Conservation (phyloP, 352 stramenopile species). For the Pythium angustatum region DNA sequence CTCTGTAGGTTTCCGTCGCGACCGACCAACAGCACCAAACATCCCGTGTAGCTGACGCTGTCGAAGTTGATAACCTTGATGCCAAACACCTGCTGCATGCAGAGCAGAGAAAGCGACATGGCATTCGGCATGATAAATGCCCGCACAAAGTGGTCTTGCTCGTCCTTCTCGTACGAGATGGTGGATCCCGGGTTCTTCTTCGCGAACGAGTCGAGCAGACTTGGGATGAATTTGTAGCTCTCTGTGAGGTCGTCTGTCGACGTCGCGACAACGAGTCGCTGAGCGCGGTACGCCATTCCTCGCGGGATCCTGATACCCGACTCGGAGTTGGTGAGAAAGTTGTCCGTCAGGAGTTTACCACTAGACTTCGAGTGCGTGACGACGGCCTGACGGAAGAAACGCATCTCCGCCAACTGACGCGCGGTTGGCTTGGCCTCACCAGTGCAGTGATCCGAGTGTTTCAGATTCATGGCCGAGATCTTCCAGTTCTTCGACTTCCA, state of each 20-base stretch:
- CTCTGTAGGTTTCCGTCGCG: constrained; percentile 72
- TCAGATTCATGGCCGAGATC: constrained; percentile 87
- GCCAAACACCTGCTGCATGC: constrained; percentile 67
- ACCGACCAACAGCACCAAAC: constrained; percentile 56
- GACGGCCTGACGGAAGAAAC: constrained; percentile 71
- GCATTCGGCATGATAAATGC: constrained; percentile 70
- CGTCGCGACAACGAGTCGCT: constrained; percentile 64
- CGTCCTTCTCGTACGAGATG: constrained; percentile 61
- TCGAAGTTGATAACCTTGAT: constrained; percentile 75
- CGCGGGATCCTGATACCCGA: constrained; percentile 67
- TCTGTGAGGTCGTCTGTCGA: constrained; percentile 74
- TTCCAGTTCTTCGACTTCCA: constrained; percentile 90
- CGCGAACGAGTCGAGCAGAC: constrained; percentile 64
- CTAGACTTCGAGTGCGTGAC: constrained; percentile 77
- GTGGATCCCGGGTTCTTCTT: constrained; percentile 73
- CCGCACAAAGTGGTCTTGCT: constrained; percentile 64
- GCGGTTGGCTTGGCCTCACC: constrained; percentile 70
- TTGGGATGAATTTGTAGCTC: constrained; percentile 85
- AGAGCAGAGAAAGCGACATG: constrained; percentile 44
- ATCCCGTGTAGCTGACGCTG: constrained; percentile 70
- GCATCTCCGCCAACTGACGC: constrained; percentile 76
- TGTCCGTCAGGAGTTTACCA: constrained; percentile 80
- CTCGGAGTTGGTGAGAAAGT: constrained; percentile 67
- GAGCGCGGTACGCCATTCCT: constrained; percentile 70
- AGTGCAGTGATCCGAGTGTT: constrained; percentile 67